Base-by-base conservation (phyloP, 495 filamentous ascomycete genomes). In the Neurospora pannonica region DNA sequence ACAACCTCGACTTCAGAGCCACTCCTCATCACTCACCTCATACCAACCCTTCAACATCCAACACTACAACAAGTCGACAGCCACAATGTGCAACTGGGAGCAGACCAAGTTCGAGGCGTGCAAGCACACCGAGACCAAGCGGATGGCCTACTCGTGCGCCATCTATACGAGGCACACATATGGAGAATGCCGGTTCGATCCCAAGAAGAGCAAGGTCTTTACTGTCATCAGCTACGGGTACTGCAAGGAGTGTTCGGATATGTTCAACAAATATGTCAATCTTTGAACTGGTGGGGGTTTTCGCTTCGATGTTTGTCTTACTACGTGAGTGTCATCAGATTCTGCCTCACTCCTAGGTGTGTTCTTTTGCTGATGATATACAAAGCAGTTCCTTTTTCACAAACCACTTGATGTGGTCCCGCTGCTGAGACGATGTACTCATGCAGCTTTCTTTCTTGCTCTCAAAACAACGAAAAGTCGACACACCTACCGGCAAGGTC, bases 21-120 rank as follows among this genome's bases (percentile, higher is more conserved):
- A 4, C 54, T 34, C 21, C 0, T 7, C 5, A 67, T 2, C 24
- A 67, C 54, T 67, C 13, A 34, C 6, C 54, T 36, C 15, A 48
- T 48, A 48, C n/a, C 9, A 34, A 2, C 11, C 24, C 6, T 62
- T 15, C 28, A 31, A 7, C 11, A 62, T 62, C 28, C 28, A 31
- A 7, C 11, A 62, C 28, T 1, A 9, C 28, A 34, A 34, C 54
- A 67, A 28, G 13, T 67, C 54, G 19, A 36, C 54, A 34, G 54
- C 17, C 54, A 67, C 54, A 0, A 77, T 77, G 76, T 77, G 76
- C 71, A 77, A 60, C 60, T 77, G 76, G 76, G 76, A 77, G 48
- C 42, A 76, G 34, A 77, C 70, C 42, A 37, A 71, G 10, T 77
- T 72, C 42, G 21, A 37, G 9, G 74, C 74, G 11, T 77, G 76